These are phyloP conservation scores for Lipomyces kockii DNA, from an alignment of 805 yeast genomes.

Conservation along the genomic window DNA sequence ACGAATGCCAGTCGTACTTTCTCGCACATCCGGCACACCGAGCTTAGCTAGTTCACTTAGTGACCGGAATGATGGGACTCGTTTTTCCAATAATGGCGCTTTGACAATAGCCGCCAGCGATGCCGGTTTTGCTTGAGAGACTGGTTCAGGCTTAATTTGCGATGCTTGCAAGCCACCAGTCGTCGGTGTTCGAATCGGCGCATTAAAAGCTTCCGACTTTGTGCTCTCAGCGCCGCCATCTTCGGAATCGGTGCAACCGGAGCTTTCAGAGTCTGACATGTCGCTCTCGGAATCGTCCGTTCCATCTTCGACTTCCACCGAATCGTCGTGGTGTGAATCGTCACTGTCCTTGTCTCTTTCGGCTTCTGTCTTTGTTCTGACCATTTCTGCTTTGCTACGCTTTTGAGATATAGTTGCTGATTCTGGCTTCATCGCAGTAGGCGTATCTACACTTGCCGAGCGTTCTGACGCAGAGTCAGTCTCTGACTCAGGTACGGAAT, in stretches of 20 bases:
- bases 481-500: too few species aligned
- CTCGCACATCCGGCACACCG: conserved; percentile 35
- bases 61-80: conserved; percentile 33
- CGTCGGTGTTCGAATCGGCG: not conserved
- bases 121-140: not conserved
- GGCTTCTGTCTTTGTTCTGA: too few species aligned
- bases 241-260: not conserved
- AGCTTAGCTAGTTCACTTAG: conserved; percentile 29
- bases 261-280: not conserved
- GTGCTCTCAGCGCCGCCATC: conserved; percentile 9
- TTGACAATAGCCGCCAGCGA: conserved; percentile 1
- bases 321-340: too few species aligned
- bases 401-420: too few species aligned
- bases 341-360: too few species aligned
- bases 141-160: not conserved
- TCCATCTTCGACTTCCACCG: too few species aligned
- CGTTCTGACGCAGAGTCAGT: too few species aligned
- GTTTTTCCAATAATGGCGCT: conserved; percentile 10
- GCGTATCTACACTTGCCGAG: too few species aligned
- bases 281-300: too few species aligned
- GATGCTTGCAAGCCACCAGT: not conserved
- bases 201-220: not conserved
- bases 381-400: too few species aligned
- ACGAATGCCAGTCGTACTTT: conserved; percentile 29
- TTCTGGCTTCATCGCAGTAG: too few species aligned